Conservation (phyloP, 1,139 yeast species). For the Diutina ranongensis region DNA sequence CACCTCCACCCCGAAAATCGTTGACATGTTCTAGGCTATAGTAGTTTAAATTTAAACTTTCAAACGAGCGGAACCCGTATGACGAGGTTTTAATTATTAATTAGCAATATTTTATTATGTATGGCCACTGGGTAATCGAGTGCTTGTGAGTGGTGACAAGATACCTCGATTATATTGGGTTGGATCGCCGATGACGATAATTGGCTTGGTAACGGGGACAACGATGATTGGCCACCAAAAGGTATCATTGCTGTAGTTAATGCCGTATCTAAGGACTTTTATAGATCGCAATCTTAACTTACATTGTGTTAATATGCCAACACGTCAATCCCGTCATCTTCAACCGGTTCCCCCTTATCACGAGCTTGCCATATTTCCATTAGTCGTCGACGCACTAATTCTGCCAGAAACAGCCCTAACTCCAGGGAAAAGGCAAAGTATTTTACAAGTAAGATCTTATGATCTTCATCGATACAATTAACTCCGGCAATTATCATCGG, state of each 20-base stretch:
- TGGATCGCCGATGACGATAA: neutral
- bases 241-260: neutral
- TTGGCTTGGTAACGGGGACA: too few species aligned
- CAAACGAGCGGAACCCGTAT: neutral
- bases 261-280: neutral
- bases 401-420: conserved; percentile 3
- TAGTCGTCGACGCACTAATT: neutral
- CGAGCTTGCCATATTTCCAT: neutral
- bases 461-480: conserved; percentile 33
- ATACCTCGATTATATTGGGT: neutral
- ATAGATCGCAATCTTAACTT: neutral
- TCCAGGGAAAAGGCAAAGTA: conserved; percentile 19
- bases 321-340: neutral
- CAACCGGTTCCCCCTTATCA: neutral
- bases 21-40: neutral
- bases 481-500: conserved; percentile 53
- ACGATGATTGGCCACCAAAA: neutral
- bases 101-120: neutral
- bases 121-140: neutral
- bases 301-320: neutral
- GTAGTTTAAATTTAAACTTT: neutral
- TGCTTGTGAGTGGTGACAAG: too few species aligned
- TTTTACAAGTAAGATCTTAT: conserved; percentile 31
- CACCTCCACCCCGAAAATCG: neutral
- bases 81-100: neutral